Percentiles rank a stretch among this genome's conserved stretches.
Conservation (phyloP, 805 yeast species). For the Kodamaea neixiangensis region DNA sequence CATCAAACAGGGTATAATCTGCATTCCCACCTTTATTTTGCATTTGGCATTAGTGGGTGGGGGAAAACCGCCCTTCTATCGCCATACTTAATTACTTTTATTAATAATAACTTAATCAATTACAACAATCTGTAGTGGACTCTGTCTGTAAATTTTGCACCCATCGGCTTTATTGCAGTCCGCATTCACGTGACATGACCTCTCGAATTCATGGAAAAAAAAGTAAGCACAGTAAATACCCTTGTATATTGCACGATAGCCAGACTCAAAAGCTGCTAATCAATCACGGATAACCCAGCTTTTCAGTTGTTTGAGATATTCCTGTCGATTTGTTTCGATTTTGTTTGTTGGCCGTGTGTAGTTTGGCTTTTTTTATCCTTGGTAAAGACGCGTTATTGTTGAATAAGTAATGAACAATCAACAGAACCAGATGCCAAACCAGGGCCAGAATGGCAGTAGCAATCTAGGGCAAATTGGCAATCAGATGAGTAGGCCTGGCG, state of each 20-base stretch:
- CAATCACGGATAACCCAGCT: slow-evolving; percentile 1
- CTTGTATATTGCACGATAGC: not conserved
- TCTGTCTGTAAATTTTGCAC: too few relatives aligned
- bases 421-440: slow-evolving; percentile 2
- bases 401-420: not conserved
- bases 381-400: not conserved
- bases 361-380: slow-evolving; percentile 2
- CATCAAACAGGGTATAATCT: slow-evolving; percentile 9
- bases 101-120: too few relatives aligned
- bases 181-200: not conserved
- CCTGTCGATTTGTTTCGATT: not conserved
- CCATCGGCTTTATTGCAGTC: too few relatives aligned
- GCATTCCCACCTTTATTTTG: not conserved
- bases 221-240: not conserved
- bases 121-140: too few relatives aligned
- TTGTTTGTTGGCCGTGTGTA: not conserved
- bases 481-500: slow-evolving; percentile 8
- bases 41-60: not conserved
- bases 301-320: not conserved
- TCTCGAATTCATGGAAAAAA: not conserved
- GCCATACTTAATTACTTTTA: not conserved
- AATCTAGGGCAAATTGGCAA: slow-evolving; percentile 1
- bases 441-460: not conserved
- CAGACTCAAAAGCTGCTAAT: not conserved
- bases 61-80: not conserved